A percentile compares a stretch with the other conserved stretches of the same genome.
Evolutionary conservation across 495 filamentous ascomycete genomes (phyloP).

Genomic region (Cercophora samala): DNA sequence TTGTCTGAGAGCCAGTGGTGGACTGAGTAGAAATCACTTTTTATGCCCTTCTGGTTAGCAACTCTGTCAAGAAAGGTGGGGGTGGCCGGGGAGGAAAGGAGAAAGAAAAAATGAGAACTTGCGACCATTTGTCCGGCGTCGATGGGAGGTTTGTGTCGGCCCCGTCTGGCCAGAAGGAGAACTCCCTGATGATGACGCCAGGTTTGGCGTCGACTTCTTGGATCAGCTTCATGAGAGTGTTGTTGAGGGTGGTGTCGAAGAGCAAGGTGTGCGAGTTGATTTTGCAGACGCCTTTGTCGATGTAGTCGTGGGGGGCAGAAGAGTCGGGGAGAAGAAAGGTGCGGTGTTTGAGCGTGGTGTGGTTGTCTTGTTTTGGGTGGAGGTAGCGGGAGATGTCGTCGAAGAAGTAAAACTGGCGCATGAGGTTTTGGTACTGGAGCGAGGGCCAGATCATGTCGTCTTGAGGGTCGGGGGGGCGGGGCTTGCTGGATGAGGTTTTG

Average conservation of each 20-base stretch:
- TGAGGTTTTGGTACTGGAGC: neutral
- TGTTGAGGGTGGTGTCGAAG: conserved; percentile 19
- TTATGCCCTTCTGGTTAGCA: neutral
- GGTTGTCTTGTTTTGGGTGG: neutral
- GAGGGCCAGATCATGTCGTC: neutral
- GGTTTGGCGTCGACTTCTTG: conserved; percentile 10
- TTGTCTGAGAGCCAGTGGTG: conserved; percentile 17
- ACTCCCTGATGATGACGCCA: conserved; percentile 13
- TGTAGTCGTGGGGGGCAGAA: neutral
- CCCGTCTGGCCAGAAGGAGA: conserved; percentile 16
- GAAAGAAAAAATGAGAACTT: no score
- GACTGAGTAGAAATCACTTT: conserved; percentile 10
- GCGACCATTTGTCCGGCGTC: neutral
- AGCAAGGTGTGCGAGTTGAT: conserved; percentile 14
- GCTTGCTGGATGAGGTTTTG: neutral
- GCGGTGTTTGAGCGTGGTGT: neutral
- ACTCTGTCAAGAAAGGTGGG: neutral
- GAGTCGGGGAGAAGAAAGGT: neutral
- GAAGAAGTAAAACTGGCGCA: neutral
- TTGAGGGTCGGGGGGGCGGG: neutral
- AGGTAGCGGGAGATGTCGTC: conserved; percentile 9
- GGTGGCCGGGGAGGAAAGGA: no score
- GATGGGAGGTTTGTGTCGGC: neutral
- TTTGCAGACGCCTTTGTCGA: conserved; percentile 12
- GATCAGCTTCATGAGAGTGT: conserved; percentile 5